These are phyloP conservation scores for Puccinellia tenuiflora DNA, from an alignment of 176 grass and related monocot genomes.

Conservation along the genomic window DNA sequence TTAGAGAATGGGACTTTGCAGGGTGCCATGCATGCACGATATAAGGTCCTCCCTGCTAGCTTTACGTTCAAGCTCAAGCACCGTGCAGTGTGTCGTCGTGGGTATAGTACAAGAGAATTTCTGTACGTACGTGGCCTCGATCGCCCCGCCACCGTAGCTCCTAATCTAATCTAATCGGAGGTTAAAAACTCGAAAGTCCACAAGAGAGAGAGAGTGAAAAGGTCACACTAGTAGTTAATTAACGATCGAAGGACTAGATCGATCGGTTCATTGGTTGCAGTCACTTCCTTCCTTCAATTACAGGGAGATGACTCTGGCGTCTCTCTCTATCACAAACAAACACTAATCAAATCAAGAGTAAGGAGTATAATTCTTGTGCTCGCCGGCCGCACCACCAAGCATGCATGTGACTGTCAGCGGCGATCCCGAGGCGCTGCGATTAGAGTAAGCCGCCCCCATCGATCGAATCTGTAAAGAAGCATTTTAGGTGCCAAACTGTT, in stretches of 20 bases:
- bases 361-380: neutral
- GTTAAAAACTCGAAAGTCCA: neutral
- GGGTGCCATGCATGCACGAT: neutral
- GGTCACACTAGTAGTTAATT: neutral
- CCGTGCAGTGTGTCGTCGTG: neutral
- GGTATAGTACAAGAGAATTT: neutral
- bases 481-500: slow-evolving; percentile 26
- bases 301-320: slow-evolving; percentile 25
- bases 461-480: slow-evolving; percentile 38
- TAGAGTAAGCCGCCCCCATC: slow-evolving; percentile 38
- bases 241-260: neutral
- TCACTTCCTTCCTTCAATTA: slow-evolving; percentile 22
- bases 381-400: slow-evolving; percentile 35
- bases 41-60: neutral
- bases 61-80: neutral
- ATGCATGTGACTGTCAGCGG: slow-evolving; percentile 63
- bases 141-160: neutral
- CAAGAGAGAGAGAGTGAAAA: neutral
- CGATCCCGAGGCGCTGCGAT: slow-evolving; percentile 58
- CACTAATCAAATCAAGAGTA: neutral
- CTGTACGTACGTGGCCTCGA: neutral
- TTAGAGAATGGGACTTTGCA: neutral
- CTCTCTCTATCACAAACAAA: neutral
- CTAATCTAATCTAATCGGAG: neutral
- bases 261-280: slow-evolving; percentile 1